Base-by-base conservation (phyloP, 768 basidiomycete species). In the Tubosaeta sp. region DNA sequence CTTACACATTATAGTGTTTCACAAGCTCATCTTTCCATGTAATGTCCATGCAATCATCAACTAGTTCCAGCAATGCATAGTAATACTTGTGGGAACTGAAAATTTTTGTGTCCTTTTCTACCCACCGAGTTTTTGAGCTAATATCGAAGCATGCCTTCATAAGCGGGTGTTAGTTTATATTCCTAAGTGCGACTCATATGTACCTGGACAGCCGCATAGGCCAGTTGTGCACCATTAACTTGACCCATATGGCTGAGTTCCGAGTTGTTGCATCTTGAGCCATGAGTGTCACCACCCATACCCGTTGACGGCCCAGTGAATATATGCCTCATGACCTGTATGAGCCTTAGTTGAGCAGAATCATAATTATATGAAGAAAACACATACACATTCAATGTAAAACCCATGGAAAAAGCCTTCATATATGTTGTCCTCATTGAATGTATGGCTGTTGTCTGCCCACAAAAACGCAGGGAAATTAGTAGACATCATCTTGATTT, bases 41-140 rank as follows among this genome's bases (percentile, higher is more conserved):
- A 5, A 25, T 4, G 8, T 53, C 48, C 5, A 33, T 9, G 6
- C 31, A 56, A 2, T 52, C 31, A 0, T 44, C n/a, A 31, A 59
- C 43, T 0, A 50, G 0, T 0, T 46, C 35, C 4, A 25, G 1
- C 0, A 27, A 25, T 4, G 12, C 34, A 5, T 46, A 43, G 7
- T 59, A 59, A 26, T 51, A 58, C 1, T 44, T 43, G 6, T 33
- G 13, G 2, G 54, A 53, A 13, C 44, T 58, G 38, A 59, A 59
- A 1, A n/a, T n/a, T n/a, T 0, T 2, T 4, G 49, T 10, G 10
- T 59, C 50, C 6, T 37, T 51, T 27, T 59, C 47, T 2, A 29
- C 4, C 58, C 58, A 59, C 6, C 22, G 12, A 1, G 14, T 34
- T 22, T 52, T 37, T 8, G 50, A 27, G 34, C 50, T 58, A 29